Evolutionary conservation across 495 filamentous ascomycete species (phyloP), one percentile per base, ranked within the genome.

Genomic region (Lasiosphaeria hispida): DNA sequence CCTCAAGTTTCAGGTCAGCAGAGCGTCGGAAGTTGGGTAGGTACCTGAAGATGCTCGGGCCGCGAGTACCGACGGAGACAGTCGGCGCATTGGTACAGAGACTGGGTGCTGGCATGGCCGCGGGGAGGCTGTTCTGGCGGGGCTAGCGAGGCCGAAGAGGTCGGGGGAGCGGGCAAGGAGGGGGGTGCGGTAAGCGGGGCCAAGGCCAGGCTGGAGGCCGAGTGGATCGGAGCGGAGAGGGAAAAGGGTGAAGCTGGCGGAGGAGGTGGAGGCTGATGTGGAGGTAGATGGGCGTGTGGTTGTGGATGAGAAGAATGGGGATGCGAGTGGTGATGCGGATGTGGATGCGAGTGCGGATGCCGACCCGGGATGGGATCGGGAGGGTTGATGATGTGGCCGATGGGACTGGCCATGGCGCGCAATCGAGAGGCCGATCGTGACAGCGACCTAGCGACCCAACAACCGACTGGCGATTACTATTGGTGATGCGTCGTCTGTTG

Each of bases 21-120:
- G 10, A 42, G 47, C 15, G 34, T 23, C 18, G 34, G 37, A 3
- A 23, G 5, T 13, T 10, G 30, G 39, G 23, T 59, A 63, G 39
- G 23, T 59, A 63, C 66, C 58, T 69, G 80, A 5, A 84, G 70
- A 65, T 84, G 81, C 57, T 84, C 81, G 1, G 80, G 77, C 19
- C 81, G 78, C 13, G 76, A 78, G 61, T 83, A 84, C 33, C 74
- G 71, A 64, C 62, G 76, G 49, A 77, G 70, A 57, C 81, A 84
- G 48, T 81, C 75, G 41, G 77, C 77, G 40, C 81, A 84, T 63
- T 83, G 80, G 61, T 81, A 83, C 18, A 75, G 64, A 10, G 68
- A 70, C n/a, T 63, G 60, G 1, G 56, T 60, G 42, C 60, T 68
- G 39, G 58, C 18, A 53, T 72, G 71, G 44, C 58, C 60, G 53